These are phyloP conservation scores for Scolecobasidium constrictum DNA, from an alignment of 2,329 filamentous ascomycete genomes.

Conservation along the genomic window DNA sequence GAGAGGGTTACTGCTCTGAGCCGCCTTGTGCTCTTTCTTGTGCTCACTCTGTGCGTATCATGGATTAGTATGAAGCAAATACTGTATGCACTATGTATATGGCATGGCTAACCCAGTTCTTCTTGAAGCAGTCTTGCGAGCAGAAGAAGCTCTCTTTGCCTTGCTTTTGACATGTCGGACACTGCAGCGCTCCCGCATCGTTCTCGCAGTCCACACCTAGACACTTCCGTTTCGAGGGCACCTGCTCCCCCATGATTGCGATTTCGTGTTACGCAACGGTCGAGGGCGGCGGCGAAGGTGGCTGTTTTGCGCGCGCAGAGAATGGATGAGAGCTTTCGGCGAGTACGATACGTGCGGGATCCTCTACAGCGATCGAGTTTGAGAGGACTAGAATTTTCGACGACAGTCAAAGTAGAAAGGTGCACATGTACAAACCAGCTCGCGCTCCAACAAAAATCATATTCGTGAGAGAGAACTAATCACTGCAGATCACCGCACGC, in stretches of 20 bases:
- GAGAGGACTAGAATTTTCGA: too few relatives aligned
- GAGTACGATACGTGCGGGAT: too few relatives aligned
- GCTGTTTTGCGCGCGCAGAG: too few relatives aligned
- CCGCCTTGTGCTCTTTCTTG: constrained; percentile 74
- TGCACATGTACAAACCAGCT: too few relatives aligned
- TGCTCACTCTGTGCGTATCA: constrained; percentile 54
- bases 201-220: constrained; percentile 76
- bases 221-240: constrained; percentile 54
- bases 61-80: constrained; percentile 10
- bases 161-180: constrained; percentile 87
- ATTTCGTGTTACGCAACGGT: too few relatives aligned
- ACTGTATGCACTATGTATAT: constrained; percentile 8
- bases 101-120: constrained; percentile 68
- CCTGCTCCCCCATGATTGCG: not conserved
- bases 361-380: too few relatives aligned
- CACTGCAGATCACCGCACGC: too few relatives aligned
- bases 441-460: too few relatives aligned
- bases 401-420: too few relatives aligned
- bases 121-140: constrained; percentile 97
- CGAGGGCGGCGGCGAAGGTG: too few relatives aligned
- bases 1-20: constrained; percentile 53
- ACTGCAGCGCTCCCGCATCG: constrained; percentile 76
- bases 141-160: constrained; percentile 92
- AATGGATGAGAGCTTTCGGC: too few relatives aligned
- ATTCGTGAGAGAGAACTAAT: too few relatives aligned